phyloP scores from a whole-genome alignment of 176 grass and related monocot genomes.

The Triticum dicoccoides region DNA sequence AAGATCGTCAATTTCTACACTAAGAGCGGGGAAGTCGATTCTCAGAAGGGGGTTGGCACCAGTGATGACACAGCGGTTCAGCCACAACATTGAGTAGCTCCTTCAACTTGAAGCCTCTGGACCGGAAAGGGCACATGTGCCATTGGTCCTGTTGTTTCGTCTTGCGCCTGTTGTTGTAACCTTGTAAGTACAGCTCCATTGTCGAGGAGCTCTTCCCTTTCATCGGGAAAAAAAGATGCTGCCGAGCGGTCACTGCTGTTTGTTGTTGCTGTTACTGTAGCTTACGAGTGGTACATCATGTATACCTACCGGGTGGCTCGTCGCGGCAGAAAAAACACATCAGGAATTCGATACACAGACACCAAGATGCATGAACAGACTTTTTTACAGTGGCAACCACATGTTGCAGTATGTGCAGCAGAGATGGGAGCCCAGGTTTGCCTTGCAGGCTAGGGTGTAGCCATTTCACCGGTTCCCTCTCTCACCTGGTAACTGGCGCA shows the following conservation, averaged over 20 bases:
- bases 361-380: neutral
- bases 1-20: constrained; percentile 81
- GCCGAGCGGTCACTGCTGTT: neutral
- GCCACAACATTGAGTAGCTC: neutral
- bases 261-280: constrained; percentile 10
- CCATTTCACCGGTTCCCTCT: too few relatives aligned
- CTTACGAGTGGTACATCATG: neutral
- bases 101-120: neutral
- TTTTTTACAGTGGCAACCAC: neutral
- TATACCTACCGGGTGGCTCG: constrained; percentile 13
- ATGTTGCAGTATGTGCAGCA: neutral
- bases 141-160: neutral
- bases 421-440: constrained; percentile 1
- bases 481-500: too few relatives aligned
- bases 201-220: neutral
- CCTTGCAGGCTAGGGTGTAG: neutral
- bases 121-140: neutral
- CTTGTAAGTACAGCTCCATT: constrained; percentile 7
- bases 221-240: neutral
- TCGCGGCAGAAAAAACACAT: neutral
- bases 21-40: constrained; percentile 24
- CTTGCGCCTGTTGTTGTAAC: neutral
- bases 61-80: constrained; percentile 6
- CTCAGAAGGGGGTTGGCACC: neutral
- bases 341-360: neutral